Base-by-base conservation (phyloP, 2,329 filamentous ascomycete genomes). In the Cladophialophora immunda region DNA sequence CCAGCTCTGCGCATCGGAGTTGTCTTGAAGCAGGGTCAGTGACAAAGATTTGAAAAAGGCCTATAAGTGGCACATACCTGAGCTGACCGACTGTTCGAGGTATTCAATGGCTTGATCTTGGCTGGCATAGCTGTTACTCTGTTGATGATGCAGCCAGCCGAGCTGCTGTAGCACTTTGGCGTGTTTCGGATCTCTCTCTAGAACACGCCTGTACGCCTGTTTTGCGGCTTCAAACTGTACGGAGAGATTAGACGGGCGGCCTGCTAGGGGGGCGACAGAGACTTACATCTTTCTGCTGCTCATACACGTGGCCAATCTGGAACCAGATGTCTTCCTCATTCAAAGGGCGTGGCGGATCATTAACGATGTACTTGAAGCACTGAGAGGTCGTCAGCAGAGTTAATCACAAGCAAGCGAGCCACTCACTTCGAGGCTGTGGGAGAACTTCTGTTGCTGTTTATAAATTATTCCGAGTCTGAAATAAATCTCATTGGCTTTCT, bases 291-390 rank as follows among this genome's bases (percentile, higher is more conserved):
- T 98, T 98, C 80, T 98, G 94, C 76, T 98, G 95, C 78, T 99
- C 95, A 75, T 99, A 94, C 58, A 99, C 95, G 78, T 99, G 95
- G 29, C 95, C 95, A 76, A 99, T 98, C 80, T 99, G 95, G 83
- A 99, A 99, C 94, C 94, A 98, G 68, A 99, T 99, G 74, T 99
- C 95, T 79, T 98, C 94, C 78, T 98, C 94, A 0, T 94, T 97
- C 73, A 99, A 80, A 2, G 95, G 95, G 3, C 92, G 90, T 2
- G 95, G 95, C 30, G 95, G 94, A 61, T 97, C 94, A 72, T 88
- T 91, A 70, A 98, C 94, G 73, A 99, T 99, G 78, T 97, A 98
- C 80, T 95, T 95, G 83, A 99, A 99, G 83, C 95, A 98, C 92
- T 97, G 66, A 17, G 66, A 9, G 67, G 56, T 47, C 6, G 45